phyloP scores from a whole-genome alignment of 306 rosid species.

The Hippophae gyantsensis region DNA sequence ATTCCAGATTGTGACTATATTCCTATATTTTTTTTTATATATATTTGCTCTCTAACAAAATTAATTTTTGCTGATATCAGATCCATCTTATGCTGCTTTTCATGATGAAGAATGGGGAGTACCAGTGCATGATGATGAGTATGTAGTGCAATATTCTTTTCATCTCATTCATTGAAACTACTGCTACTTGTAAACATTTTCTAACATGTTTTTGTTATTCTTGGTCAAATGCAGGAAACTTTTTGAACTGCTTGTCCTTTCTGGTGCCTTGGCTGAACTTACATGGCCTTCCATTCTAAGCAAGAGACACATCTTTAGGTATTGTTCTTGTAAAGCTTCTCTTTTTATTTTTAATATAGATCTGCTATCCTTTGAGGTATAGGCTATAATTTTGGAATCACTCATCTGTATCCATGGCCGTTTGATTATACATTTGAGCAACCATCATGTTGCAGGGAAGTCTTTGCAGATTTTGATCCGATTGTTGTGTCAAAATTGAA shows the following conservation, averaged over 20 bases:
- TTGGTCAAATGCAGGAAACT: constrained; percentile 47
- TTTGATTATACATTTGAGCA: constrained; percentile 8
- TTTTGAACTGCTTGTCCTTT: constrained; percentile 75
- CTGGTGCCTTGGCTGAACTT: constrained; percentile 68
- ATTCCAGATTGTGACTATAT: constrained; percentile 1
- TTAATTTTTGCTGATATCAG: constrained; percentile 34
- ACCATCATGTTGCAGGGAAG: constrained; percentile 58
- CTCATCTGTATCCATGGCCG: not conserved
- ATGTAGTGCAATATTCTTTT: constrained; percentile 21
- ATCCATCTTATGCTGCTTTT: constrained; percentile 52
- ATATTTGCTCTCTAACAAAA: constrained; percentile 22
- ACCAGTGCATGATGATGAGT: constrained; percentile 78
- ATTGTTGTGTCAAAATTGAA: constrained; percentile 47
- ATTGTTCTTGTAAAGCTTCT: constrained; percentile 16
- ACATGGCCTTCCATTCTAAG: constrained; percentile 73
- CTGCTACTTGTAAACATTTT: not conserved
- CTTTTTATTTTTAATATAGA: not conserved
- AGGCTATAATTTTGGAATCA: constrained; percentile 1
- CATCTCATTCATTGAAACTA: constrained; percentile 9
- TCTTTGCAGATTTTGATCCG: constrained; percentile 65
- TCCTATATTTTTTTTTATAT: not conserved
- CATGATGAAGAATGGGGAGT: constrained; percentile 90
- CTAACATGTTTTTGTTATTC: constrained; percentile 20
- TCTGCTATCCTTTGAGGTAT: constrained; percentile 6
- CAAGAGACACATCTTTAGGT: constrained; percentile 77